phyloP scores from a whole-genome alignment of 352 stramenopile species.

The Globisporangium parvum region DNA sequence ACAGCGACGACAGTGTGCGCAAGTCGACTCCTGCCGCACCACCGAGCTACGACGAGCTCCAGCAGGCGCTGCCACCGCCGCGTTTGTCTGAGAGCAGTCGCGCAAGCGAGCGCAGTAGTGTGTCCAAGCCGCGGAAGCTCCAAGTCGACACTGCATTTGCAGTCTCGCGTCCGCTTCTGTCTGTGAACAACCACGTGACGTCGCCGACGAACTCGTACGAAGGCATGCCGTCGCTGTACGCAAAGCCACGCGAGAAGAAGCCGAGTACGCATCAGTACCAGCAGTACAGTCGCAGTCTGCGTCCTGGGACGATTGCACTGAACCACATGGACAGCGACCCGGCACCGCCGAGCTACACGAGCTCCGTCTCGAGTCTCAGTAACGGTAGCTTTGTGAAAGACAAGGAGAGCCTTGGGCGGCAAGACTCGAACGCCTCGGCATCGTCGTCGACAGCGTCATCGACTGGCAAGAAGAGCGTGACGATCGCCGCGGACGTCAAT shows the following conservation, averaged over 20 bases:
- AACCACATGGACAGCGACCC: conserved; percentile 2
- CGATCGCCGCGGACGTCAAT: not conserved
- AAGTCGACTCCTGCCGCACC: not conserved
- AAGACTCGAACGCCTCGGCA: conserved; percentile 1
- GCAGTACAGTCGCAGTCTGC: conserved; percentile 1
- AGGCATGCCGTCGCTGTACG: conserved; percentile 14
- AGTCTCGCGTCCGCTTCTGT: conserved; percentile 1
- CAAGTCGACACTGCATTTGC: not conserved
- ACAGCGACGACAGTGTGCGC: not conserved
- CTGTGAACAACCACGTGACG: conserved; percentile 8
- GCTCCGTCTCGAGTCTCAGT: conserved; percentile 1
- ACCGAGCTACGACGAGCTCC: not conserved
- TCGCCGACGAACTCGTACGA: conserved; percentile 16
- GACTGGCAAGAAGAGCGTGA: conserved; percentile 1
- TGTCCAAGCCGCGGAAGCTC: not conserved
- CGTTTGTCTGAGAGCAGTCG: conserved; percentile 1
- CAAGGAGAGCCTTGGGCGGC: not conserved
- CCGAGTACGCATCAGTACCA: not conserved
- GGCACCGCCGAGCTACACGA: conserved; percentile 7
- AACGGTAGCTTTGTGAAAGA: conserved; percentile 4
- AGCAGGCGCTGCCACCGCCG: not conserved
- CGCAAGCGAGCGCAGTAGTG: not conserved
- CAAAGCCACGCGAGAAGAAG: conserved; percentile 4
- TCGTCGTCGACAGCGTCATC: not conserved
- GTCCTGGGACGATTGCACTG: conserved; percentile 9